phyloP scores from a whole-genome alignment of 176 grass and related monocot species.

The Oryza officinalis region DNA sequence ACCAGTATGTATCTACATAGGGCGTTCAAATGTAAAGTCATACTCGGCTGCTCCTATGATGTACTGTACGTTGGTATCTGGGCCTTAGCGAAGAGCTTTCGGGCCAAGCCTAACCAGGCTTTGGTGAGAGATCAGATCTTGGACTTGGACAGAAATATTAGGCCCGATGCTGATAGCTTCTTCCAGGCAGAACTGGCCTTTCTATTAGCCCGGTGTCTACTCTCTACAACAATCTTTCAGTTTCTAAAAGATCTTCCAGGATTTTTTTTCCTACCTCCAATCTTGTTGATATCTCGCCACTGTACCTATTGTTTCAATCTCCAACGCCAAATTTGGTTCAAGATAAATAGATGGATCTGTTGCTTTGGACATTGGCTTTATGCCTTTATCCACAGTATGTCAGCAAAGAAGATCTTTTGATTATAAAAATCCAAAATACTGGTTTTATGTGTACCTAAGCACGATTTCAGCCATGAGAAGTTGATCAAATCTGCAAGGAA shows the following conservation, averaged over 20 bases:
- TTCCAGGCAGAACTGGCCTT: not conserved
- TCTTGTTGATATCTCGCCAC: too few species aligned
- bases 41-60: too few species aligned
- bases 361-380: not conserved
- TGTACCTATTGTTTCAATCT: too few species aligned
- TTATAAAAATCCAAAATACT: too few species aligned
- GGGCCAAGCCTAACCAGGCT: not conserved
- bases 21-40: too few species aligned
- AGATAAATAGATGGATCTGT: not conserved
- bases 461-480: not conserved
- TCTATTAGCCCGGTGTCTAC: not conserved
- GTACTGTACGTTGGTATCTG: not conserved
- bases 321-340: too few species aligned
- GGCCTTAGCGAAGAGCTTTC: not conserved
- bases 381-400: not conserved
- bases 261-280: too few species aligned
- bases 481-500: not conserved
- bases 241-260: too few species aligned
- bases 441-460: not conserved
- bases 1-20: too few species aligned
- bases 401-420: not conserved
- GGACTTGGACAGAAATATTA: too few species aligned
- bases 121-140: not conserved
- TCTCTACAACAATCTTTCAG: not conserved
- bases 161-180: too few species aligned